phyloP scores from a whole-genome alignment of 2,329 filamentous ascomycete genomes.

The Penicillium sp. region DNA sequence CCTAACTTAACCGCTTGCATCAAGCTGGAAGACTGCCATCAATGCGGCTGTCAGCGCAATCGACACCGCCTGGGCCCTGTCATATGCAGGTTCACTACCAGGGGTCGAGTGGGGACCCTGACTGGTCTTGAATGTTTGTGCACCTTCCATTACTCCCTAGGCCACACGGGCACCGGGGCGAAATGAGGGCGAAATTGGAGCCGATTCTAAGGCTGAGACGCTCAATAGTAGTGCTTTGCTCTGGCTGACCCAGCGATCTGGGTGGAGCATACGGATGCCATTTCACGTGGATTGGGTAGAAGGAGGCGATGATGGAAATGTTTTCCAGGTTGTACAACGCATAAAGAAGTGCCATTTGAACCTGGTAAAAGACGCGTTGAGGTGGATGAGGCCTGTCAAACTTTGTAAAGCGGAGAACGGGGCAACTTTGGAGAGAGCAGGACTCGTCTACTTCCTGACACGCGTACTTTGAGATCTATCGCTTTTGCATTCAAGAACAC shows the following conservation, averaged over 20 bases:
- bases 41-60: not conserved
- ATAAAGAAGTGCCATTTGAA: not conserved
- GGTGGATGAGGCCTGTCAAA: not conserved
- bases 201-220: not conserved
- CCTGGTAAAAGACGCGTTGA: not conserved
- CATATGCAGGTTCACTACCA: not conserved
- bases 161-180: not conserved
- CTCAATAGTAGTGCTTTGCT: not conserved
- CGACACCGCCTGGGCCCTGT: not conserved
- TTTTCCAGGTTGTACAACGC: not conserved
- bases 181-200: no score
- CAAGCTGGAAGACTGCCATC: not conserved
- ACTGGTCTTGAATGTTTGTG: not conserved
- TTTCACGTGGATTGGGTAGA: no score
- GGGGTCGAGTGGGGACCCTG: not conserved
- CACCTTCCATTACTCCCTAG: not conserved
- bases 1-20: not conserved
- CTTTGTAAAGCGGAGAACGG: not conserved
- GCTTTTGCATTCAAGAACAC: not conserved
- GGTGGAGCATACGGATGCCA: not conserved
- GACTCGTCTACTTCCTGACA: not conserved
- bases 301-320: not conserved
- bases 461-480: not conserved
- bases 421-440: not conserved
- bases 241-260: not conserved